Evolutionary conservation across 2,329 filamentous ascomycete species (phyloP).

Genomic region (Rhynchosporium agropyri): DNA sequence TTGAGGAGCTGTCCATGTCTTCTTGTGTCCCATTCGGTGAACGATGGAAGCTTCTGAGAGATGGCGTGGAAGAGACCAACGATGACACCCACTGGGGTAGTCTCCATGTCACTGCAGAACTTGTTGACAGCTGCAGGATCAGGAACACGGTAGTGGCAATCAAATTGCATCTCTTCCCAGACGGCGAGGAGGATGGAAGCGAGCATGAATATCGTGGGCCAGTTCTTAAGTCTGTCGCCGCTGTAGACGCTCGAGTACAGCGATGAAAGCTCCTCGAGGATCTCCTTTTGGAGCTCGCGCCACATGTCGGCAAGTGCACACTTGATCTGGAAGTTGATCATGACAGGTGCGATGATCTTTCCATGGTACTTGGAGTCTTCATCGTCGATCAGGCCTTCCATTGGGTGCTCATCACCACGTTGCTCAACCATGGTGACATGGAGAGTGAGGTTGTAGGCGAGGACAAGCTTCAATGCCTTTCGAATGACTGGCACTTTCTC

Average conservation of each 20-base stretch:
- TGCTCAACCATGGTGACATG: conserved; percentile 95
- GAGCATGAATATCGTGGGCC: conserved; percentile 98
- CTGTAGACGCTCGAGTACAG: conserved; percentile 98
- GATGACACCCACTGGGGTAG: conserved; percentile 91
- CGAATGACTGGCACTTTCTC: conserved; percentile 87
- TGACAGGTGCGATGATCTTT: conserved; percentile 90
- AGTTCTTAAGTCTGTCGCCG: conserved; percentile 96
- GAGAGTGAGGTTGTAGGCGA: conserved; percentile 93
- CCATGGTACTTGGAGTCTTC: conserved; percentile 85
- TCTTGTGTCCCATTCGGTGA: conserved; percentile 90
- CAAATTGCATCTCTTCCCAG: conserved; percentile 99
- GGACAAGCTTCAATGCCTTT: conserved; percentile 90
- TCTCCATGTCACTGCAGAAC: conserved; percentile 97
- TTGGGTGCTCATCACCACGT: conserved; percentile 74
- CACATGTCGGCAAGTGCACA: conserved; percentile 96
- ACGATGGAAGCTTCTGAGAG: conserved; percentile 90
- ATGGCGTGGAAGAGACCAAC: conserved; percentile 97
- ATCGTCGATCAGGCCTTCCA: conserved; percentile 84
- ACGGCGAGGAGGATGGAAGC: conserved; percentile 90
- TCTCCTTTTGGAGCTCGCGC: conserved; percentile 95
- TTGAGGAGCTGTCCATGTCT: conserved; percentile 90
- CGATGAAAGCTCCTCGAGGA: conserved; percentile 87
- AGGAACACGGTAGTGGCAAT: conserved; percentile 92
- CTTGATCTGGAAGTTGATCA: conserved; percentile 99
- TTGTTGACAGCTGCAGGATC: conserved; percentile 84